phyloP scores from a whole-genome alignment of 371 early-diverging fungal species.

The Lichtheimia corymbifera region DNA sequence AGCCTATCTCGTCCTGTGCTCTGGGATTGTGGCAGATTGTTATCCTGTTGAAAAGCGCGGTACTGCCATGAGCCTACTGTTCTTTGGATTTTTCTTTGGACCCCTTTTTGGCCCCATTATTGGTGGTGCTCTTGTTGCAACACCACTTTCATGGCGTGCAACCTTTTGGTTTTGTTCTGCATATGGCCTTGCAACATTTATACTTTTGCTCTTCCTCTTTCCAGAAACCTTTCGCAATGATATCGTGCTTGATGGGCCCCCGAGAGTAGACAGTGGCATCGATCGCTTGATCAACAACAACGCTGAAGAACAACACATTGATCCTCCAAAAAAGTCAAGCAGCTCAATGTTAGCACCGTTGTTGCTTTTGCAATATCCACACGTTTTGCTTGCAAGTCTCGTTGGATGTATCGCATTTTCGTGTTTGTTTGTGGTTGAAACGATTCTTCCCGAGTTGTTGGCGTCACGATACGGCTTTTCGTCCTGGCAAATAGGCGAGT shows the following conservation, averaged over 20 bases:
- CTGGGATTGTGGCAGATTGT: conserved; percentile 42
- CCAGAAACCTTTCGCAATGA: conserved; percentile 63
- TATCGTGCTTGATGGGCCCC: conserved; percentile 7
- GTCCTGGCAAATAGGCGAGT: conserved; percentile 37
- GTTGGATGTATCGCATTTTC: conserved; percentile 54
- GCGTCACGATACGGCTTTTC: conserved; percentile 31
- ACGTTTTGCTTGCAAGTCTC: conserved; percentile 43
- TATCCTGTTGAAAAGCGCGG: conserved; percentile 29
- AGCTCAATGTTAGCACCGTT: conserved; percentile 25
- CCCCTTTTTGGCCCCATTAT: conserved; percentile 42
- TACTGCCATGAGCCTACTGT: conserved; percentile 36
- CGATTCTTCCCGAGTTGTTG: conserved; percentile 36
- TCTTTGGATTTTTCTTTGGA: conserved; percentile 52
- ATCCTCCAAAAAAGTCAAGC: not conserved
- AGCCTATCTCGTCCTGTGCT: conserved; percentile 61
- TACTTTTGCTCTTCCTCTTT: conserved; percentile 50
- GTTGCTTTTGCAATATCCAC: conserved; percentile 43
- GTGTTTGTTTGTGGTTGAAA: conserved; percentile 45
- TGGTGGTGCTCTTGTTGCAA: conserved; percentile 33
- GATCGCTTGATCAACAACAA: not conserved
- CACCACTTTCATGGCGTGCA: conserved; percentile 52
- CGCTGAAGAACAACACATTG: not conserved
- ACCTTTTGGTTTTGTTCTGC: conserved; percentile 62
- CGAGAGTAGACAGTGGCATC: not conserved
- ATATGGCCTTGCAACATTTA: conserved; percentile 44